Conservation (phyloP, 371 early-diverging fungal genomes). For the Thermomucor indicae-seudaticae region DNA sequence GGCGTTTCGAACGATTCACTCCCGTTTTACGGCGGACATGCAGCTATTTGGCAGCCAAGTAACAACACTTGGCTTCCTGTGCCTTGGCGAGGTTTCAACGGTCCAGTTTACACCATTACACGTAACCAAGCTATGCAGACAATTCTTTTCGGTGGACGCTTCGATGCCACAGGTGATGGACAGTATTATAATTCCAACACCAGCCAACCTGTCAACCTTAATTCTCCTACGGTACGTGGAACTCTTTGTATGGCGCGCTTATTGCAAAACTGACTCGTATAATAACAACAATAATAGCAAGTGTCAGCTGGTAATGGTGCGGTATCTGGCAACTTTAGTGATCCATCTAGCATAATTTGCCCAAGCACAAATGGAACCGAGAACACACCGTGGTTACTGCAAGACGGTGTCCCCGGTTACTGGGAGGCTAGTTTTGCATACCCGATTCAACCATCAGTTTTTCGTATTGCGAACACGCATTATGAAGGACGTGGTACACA, state of each 20-base stretch:
- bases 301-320: conserved; percentile 45
- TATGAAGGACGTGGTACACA: conserved; percentile 56
- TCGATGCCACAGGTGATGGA: conserved; percentile 41
- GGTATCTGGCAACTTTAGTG: conserved; percentile 13
- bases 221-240: conserved; percentile 26
- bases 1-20: conserved; percentile 12
- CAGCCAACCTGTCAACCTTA: conserved; percentile 29
- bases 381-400: conserved; percentile 56
- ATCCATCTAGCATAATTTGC: conserved; percentile 35
- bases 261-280: conserved; percentile 9
- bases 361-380: conserved; percentile 11
- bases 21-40: conserved; percentile 35
- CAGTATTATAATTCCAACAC: conserved; percentile 23
- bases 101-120: conserved; percentile 43
- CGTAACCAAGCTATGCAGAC: conserved; percentile 14
- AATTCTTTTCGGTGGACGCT: conserved; percentile 40
- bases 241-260: neutral
- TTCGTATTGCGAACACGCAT: conserved; percentile 62
- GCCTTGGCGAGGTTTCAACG: conserved; percentile 52
- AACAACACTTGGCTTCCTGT: conserved; percentile 42
- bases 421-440: conserved; percentile 61
- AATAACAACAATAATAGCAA: conserved; percentile 17
- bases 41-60: conserved; percentile 38
- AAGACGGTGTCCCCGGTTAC: conserved; percentile 67
- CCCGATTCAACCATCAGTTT: conserved; percentile 57